Evolutionary conservation across 257 asterid genomes (phyloP).

Genomic region (Dorcoceras hygrometricum): DNA sequence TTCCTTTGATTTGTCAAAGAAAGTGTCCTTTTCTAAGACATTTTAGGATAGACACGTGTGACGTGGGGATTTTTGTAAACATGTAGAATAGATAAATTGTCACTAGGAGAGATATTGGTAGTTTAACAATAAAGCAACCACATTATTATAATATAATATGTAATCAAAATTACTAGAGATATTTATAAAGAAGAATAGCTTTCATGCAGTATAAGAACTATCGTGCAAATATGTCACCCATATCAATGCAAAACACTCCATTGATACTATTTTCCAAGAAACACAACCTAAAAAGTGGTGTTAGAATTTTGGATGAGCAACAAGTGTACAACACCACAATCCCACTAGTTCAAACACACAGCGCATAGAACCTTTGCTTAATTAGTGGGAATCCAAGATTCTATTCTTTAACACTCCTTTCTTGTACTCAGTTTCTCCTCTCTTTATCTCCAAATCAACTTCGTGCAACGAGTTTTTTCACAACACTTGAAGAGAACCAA

Average conservation of each 20-base stretch:
- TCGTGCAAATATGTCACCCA: background rate
- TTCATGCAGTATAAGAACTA: too few species aligned
- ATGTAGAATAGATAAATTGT: too few species aligned
- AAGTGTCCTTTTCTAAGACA: too few species aligned
- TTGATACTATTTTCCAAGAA: background rate
- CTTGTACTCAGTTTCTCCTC: constrained; percentile 1
- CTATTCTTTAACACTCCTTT: constrained; percentile 21
- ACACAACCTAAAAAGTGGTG: background rate
- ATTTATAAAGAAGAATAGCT: background rate
- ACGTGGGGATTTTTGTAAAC: too few species aligned
- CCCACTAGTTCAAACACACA: constrained; percentile 25
- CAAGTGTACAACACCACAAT: constrained; percentile 35
- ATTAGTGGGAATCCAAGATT: constrained; percentile 35
- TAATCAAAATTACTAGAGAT: too few species aligned
- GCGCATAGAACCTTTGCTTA: constrained; percentile 8
- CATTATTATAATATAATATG: too few species aligned
- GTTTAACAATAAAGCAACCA: too few species aligned
- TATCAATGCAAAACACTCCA: background rate
- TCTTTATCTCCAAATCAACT: background rate
- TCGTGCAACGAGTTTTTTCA: background rate
- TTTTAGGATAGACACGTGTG: background rate
- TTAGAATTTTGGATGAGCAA: constrained; percentile 25
- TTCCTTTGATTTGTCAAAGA: too few species aligned
- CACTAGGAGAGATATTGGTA: background rate
- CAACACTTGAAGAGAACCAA: constrained; percentile 17